Evolutionary conservation across 2,329 filamentous ascomycete genomes (phyloP).

Genomic region (Botrytis paeoniae): DNA sequence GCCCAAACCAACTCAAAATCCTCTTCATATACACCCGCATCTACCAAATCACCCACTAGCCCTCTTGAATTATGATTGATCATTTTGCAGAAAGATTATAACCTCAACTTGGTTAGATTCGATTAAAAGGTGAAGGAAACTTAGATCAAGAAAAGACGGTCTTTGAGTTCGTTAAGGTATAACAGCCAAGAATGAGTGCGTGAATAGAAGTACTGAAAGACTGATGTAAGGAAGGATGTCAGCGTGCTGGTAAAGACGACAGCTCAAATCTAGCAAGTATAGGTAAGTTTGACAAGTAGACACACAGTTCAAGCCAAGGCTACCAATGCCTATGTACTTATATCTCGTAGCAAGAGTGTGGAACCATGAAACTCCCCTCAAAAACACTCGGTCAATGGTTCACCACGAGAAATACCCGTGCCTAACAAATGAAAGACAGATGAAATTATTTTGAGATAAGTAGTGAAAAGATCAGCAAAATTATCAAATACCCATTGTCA

Average conservation of each 20-base stretch:
- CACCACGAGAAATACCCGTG: neutral
- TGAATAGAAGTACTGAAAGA: neutral
- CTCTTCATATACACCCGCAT: conserved; percentile 10
- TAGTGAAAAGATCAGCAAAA: neutral
- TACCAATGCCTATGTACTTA: neutral
- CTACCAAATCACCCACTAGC: neutral
- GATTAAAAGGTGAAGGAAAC: neutral
- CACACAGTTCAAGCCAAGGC: neutral
- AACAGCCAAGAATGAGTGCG: neutral
- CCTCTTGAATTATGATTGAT: neutral
- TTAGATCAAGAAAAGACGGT: neutral
- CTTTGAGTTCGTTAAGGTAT: neutral
- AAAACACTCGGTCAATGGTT: neutral
- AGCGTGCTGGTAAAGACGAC: neutral
- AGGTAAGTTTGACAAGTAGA: neutral
- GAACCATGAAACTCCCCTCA: neutral
- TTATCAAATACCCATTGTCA: neutral
- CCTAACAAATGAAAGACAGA: conserved; percentile 9
- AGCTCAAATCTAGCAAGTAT: neutral
- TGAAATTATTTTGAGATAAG: neutral
- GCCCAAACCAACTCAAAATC: conserved; percentile 11
- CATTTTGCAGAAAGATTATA: neutral
- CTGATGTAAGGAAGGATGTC: neutral
- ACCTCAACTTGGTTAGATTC: neutral
- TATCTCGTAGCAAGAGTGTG: conserved; percentile 1